These are phyloP conservation scores for Mycotypha africana DNA, from an alignment of 371 early-diverging fungal genomes.

Conservation along the genomic window DNA sequence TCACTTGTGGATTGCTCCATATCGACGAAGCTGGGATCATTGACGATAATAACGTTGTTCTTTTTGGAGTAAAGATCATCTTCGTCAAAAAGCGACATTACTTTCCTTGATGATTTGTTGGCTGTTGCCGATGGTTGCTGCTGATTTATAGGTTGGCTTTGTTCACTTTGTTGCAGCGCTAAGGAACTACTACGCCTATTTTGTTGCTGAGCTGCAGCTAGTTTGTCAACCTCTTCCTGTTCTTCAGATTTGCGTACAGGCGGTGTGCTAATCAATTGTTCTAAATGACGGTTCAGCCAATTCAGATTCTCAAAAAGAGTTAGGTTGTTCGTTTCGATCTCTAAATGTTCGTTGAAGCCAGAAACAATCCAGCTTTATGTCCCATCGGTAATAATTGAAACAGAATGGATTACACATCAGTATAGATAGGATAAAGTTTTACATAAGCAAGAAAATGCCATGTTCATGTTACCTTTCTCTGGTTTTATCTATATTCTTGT, in stretches of 20 bases:
- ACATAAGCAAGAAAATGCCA: too few species aligned
- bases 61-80: conserved; percentile 10
- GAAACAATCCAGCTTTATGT: conserved; percentile 43
- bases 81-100: conserved; percentile 15
- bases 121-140: conserved; percentile 2
- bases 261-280: conserved; percentile 14
- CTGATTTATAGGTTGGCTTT: too few species aligned
- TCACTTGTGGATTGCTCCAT: conserved; percentile 7
- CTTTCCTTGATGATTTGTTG: conserved; percentile 6
- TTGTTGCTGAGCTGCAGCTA: conserved; percentile 12
- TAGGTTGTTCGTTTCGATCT: conserved; percentile 13
- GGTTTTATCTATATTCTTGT: conserved; percentile 33
- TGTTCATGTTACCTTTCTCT: conserved; percentile 1
- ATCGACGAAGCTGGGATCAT: conserved; percentile 22
- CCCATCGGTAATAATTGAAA: too few species aligned
- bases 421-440: too few species aligned
- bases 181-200: conserved; percentile 4
- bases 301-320: conserved; percentile 56
- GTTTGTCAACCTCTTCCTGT: conserved; percentile 4
- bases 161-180: too few species aligned
- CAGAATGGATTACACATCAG: too few species aligned
- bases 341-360: conserved; percentile 48
- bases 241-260: conserved; percentile 12
- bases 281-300: conserved; percentile 60
- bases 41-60: conserved; percentile 29